Percentiles rank a stretch among this genome's conserved stretches.
These are phyloP conservation scores for Fusarium graminum DNA, from an alignment of 2,329 filamentous ascomycete species.

Conservation along the genomic window DNA sequence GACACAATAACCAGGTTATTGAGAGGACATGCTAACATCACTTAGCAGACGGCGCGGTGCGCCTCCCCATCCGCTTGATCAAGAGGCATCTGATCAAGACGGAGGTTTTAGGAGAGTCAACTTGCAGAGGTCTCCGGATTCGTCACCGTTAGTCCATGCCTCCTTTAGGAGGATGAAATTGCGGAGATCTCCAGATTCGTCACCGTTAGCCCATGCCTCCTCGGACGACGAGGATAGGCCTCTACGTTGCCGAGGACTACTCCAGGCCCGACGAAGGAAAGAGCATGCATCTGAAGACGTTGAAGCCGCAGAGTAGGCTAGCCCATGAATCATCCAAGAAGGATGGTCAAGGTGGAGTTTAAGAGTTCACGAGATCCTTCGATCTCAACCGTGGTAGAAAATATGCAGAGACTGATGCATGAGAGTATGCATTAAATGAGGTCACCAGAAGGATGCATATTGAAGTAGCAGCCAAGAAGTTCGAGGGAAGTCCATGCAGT, in stretches of 20 bases:
- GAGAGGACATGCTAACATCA: background rate
- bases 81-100: too few species aligned
- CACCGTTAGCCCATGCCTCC: background rate
- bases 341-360: background rate
- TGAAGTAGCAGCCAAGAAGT: background rate
- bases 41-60: background rate
- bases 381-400: background rate
- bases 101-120: background rate
- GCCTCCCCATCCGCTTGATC: background rate
- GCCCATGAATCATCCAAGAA: background rate
- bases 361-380: background rate
- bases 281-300: background rate
- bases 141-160: background rate
- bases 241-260: background rate
- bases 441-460: background rate
- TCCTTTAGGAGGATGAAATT: too few species aligned
- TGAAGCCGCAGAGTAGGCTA: background rate
- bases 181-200: background rate
- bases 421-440: conserved; percentile 1
- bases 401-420: background rate
- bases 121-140: background rate
- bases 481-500: background rate
- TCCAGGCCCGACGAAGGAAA: background rate
- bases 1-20: background rate
- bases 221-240: background rate